Evolutionary conservation across 2,329 filamentous ascomycete genomes (phyloP), one percentile per base, ranked within the genome.

Genomic region (Paracorniculantispora psalliotae): DNA sequence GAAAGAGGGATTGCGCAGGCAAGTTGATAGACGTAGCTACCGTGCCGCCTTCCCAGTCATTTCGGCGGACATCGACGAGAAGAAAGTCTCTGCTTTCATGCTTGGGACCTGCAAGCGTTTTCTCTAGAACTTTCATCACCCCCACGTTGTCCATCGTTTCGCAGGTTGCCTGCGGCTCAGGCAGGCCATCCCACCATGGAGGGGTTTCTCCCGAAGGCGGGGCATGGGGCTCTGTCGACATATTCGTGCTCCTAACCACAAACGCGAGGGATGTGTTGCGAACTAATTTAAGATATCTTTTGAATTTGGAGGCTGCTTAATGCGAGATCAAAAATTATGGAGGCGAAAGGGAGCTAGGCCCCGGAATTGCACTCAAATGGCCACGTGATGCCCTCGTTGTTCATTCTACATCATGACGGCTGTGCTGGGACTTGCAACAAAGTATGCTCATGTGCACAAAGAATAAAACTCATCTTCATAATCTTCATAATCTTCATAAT

Each of bases 11-110:
- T 57, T 84, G 81, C 9, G 81, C 81, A 0, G 81, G 81, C 15
- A 84, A 71, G 63, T 85, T 84, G 62, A 88, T 73, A 1, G 84
- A 85, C 2, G 77, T 79, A 9, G 72, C 71, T 57, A 88, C 81
- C 0, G 83, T 86, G 43, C 84, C 85, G 26, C 86, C 85, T 66
- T 78, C 76, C 72, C 78, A 80, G 63, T 84, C 81, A 3, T 70
- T 75, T 26, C 80, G 73, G 19, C 81, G 76, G n/a, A 83, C 76
- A 64, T 84, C 81, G 13, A 84, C 77, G 3, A 82, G 68, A 19
- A 81, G 67, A 49, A 80, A 79, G 8, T 73, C 67, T 26, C 69
- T 67, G 0, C 66, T 64, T 1, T 64, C 65, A 7, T 67, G 65
- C 15, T 66, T 57, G 0, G 60, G 69, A 2, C 68, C 66, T 19